phyloP scores from a whole-genome alignment of 352 stramenopile genomes.

The Globisporangium abappressorium region DNA sequence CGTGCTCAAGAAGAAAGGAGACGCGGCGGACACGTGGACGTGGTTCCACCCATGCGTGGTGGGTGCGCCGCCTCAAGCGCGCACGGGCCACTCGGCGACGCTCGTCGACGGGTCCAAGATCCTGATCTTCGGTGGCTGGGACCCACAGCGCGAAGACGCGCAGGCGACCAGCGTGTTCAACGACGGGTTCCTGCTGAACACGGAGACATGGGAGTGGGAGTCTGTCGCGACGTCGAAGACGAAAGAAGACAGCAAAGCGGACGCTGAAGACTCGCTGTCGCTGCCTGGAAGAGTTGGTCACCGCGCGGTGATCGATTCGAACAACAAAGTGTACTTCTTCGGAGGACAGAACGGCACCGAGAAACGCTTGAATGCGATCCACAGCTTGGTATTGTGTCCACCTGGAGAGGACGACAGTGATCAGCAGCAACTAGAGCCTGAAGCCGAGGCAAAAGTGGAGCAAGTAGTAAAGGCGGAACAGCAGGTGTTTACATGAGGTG shows the following conservation, averaged over 20 bases:
- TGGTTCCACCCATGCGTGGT: conserved; percentile 87
- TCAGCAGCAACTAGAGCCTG: conserved; percentile 12
- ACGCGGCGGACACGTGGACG: conserved; percentile 47
- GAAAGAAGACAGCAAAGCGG: conserved; percentile 17
- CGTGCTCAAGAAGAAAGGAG: conserved; percentile 72
- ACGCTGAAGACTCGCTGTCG: conserved; percentile 12
- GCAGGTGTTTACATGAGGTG: background rate
- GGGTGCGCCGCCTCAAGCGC: conserved; percentile 64
- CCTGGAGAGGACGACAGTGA: background rate
- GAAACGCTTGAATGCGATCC: conserved; percentile 78
- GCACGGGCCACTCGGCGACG: conserved; percentile 89
- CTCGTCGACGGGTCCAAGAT: conserved; percentile 86
- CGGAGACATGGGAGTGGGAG: conserved; percentile 89
- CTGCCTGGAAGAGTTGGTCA: conserved; percentile 82
- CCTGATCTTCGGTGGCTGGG: conserved; percentile 92
- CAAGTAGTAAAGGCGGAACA: background rate
- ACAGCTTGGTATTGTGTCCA: conserved; percentile 46
- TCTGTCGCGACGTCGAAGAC: conserved; percentile 35
- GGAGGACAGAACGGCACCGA: conserved; percentile 83
- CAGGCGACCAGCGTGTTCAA: conserved; percentile 69
- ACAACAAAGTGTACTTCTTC: conserved; percentile 80
- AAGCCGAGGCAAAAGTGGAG: conserved; percentile 1
- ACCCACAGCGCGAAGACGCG: conserved; percentile 72
- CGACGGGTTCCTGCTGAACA: conserved; percentile 90
- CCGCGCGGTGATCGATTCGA: conserved; percentile 56